Conservation (phyloP, 116 monocot species). For the Posidonia oceanica region DNA sequence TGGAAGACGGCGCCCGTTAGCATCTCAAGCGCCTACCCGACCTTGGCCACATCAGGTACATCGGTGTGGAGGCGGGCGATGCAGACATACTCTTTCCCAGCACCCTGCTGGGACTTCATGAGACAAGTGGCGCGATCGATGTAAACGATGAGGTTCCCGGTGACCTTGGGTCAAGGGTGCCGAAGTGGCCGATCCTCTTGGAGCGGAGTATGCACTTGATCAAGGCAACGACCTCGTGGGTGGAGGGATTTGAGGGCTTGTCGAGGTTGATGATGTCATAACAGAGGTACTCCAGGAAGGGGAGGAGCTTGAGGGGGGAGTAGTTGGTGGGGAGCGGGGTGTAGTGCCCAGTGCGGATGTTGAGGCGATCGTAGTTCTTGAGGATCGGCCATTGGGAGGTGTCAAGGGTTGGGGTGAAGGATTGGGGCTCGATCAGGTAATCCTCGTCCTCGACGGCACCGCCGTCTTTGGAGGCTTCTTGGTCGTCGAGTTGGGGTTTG, state of each 20-base stretch:
- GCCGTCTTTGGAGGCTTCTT: neutral
- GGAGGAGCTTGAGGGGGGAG: conserved; percentile 78
- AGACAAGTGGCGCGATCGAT: conserved; percentile 88
- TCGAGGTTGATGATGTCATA: conserved; percentile 97
- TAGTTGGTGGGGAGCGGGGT: conserved; percentile 74
- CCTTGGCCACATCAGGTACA: conserved; percentile 39
- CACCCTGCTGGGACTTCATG: conserved; percentile 97
- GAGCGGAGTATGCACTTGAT: conserved; percentile 75
- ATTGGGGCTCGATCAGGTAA: conserved; percentile 67
- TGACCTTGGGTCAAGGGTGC: conserved; percentile 97
- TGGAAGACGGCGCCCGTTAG: conserved; percentile 97
- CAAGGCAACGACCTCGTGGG: conserved; percentile 97
- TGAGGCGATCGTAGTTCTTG: conserved; percentile 79
- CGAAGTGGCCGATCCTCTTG: conserved; percentile 86
- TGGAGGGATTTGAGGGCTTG: conserved; percentile 89
- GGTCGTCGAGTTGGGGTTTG: too few relatives aligned
- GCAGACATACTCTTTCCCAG: conserved; percentile 96
- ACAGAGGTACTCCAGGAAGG: conserved; percentile 52
- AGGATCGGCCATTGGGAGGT: conserved; percentile 80
- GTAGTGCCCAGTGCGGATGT: conserved; percentile 90
- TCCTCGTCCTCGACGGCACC: conserved; percentile 7
- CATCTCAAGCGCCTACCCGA: conserved; percentile 68
- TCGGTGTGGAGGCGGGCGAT: conserved; percentile 65
- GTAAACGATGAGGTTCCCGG: conserved; percentile 91
- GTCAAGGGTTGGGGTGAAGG: conserved; percentile 47